Base-by-base conservation (phyloP, 345 rosid species). In the thale cress (Arabidopsis thaliana) region DNA sequence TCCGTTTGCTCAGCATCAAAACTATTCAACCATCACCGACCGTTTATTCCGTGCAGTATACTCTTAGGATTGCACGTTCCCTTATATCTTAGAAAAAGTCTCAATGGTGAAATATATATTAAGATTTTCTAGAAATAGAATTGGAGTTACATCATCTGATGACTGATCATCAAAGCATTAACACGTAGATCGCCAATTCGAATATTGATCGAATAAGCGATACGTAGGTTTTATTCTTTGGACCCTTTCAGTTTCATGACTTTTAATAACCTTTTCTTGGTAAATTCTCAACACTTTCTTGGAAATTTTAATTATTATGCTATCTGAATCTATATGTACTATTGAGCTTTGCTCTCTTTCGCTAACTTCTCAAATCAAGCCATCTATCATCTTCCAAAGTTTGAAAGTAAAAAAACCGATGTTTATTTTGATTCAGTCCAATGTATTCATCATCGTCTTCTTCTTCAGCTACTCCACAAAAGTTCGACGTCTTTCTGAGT, bases 401-500 rank as follows among this genome's bases (percentile, higher is more conserved):
- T 69, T 11, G 42, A 33, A 45, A 32, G 55, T 33, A 7, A 24
- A 23, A 16, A 30, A 28, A 46, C 11, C 23, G 4, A 61, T 12
- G 45, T 25, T 40, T 48, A 16, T 16, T 5, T 16, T 4, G 37
- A 16, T 30, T 45, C 23, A 8, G 9, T 28, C 28, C 4, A 34
- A 66, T 49, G 69, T 33, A 14, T 62, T 42, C 41, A 9, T 42
- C 41, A 9, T 2, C 57, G 4, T 65, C 70, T 22, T 49, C 71
- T 50, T 50, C 53, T n/a, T n/a, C 51, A 34, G 10, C 48, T 7
- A 0, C 58, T 58, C 44, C 24, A 6, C 58, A 42, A 22, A 57
- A 45, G 9, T 58, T 59, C 22, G 73, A 59, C 12, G 79, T 67
- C 8, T 75, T 75, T 36, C 60, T 75, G 0, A 75, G 74, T 69